Base-by-base conservation (phyloP, 331 rosid species). In the Pyracantha coccinea region DNA sequence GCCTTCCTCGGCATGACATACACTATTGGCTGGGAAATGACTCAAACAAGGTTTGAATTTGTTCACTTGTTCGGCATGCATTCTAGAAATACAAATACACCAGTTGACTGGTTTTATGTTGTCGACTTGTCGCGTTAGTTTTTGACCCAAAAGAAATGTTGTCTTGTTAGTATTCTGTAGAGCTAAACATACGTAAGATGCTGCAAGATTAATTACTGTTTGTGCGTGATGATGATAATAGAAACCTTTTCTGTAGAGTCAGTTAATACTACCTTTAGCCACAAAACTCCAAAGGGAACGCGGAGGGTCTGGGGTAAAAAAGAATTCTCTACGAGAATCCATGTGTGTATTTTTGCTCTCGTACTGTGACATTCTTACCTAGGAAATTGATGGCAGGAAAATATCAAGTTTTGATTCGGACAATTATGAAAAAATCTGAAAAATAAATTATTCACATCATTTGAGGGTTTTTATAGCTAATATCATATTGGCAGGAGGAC, bases 1-100 rank as follows among this genome's bases (percentile, higher is more conserved):
- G 92, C 58, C 74, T 87, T 78, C 90, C 94, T 69, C 91, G 79
- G 77, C 92, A 91, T 73, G 96, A 94, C 72, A 80, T 91, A 66
- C 98, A 94, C 79, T 94, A 86, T 83, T 94, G 97, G 97, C 82
- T 89, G 41, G 97, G 97, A 87, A 87, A 84, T 80, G 88, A 83
- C 27, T 17, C 95, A 62, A 84, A 75, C 66, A 87, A 93, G 97
- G 98, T 93, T 75, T 65, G 66, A 44, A 50, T 13, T 44, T 44
- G 50, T 44, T 13, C 50, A 12, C 21, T 17, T 72, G 54, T 71
- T 33, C 20, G 66, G 47, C 32, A 7, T 33, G 54, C 24, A 19
- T 32, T 71, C 66, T 32, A 55, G 33, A 7, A n/a, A 55, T 45
- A 21, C 31, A 55, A 14, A 29, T 24, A 11, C 64, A 66, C 64